phyloP scores from a whole-genome alignment of 495 filamentous ascomycete species.

The Neurospora intermedia region DNA sequence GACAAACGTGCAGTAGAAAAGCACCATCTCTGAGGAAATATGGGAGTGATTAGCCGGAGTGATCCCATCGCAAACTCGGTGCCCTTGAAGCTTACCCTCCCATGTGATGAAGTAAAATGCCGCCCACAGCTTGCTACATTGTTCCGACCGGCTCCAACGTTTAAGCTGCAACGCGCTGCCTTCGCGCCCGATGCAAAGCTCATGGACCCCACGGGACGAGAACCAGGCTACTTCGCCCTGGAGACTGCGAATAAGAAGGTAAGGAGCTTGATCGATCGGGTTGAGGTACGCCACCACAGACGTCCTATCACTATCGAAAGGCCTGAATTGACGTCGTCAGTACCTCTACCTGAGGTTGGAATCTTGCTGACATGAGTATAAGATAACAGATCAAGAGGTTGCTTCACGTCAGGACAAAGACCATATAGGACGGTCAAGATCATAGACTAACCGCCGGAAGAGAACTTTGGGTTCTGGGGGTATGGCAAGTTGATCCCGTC shows the following conservation, averaged over 20 bases:
- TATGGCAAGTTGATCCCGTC: conserved; percentile 31
- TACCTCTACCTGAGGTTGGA: not conserved
- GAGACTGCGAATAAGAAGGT: conserved; percentile 29
- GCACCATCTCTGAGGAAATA: conserved; percentile 47
- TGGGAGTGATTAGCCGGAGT: not conserved
- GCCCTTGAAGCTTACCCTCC: conserved; percentile 34
- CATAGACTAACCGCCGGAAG: conserved; percentile 35
- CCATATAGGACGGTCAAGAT: not conserved
- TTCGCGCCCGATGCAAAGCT: conserved; percentile 38
- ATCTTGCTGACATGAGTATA: not conserved
- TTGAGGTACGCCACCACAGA: conserved; percentile 39
- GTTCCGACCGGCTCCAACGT: conserved; percentile 34
- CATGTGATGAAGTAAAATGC: conserved; percentile 43
- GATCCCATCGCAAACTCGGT: not conserved
- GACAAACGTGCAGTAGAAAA: conserved; percentile 68
- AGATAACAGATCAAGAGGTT: not conserved
- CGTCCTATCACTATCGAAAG: conserved; percentile 41
- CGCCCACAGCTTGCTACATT: conserved; percentile 38
- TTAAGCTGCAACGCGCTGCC: conserved; percentile 37
- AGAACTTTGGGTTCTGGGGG: conserved; percentile 36
- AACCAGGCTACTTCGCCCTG: conserved; percentile 33
- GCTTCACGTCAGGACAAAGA: not conserved
- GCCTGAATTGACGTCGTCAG: conserved; percentile 14
- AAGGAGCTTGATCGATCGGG: conserved; percentile 28
- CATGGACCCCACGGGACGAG: conserved; percentile 36